A percentile compares a stretch with the other conserved stretches of the same genome.
Conservation (phyloP, 2,329 filamentous ascomycete species). For the Dryadomyces quercivorus region DNA sequence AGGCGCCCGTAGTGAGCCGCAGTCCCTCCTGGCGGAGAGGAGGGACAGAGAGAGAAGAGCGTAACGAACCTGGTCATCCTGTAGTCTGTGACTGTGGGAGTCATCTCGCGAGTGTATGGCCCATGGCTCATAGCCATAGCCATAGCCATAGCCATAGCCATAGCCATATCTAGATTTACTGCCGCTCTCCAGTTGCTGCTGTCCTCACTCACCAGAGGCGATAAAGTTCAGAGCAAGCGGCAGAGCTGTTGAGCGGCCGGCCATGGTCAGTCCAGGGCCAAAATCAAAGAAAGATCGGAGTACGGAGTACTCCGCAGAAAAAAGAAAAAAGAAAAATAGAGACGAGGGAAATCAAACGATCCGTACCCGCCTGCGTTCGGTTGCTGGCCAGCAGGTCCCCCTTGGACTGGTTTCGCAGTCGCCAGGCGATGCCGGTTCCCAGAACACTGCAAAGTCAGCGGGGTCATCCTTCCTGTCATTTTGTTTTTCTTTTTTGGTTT, state of each 20-base stretch:
- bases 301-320: too few relatives aligned
- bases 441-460: constrained; percentile 36
- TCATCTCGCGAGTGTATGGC: too few relatives aligned
- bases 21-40: constrained; percentile 18
- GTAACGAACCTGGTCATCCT: constrained; percentile 10
- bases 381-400: constrained; percentile 64
- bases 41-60: constrained; percentile 6
- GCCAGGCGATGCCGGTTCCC: constrained; percentile 48
- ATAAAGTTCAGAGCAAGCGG: constrained; percentile 82
- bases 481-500: background rate
- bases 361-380: constrained; percentile 66
- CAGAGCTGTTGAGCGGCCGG: constrained; percentile 39
- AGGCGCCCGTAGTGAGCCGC: constrained; percentile 80
- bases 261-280: background rate
- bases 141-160: too few relatives aligned
- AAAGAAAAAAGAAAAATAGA: too few relatives aligned
- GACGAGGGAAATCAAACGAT: background rate
- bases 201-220: constrained; percentile 67
- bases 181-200: constrained; percentile 2
- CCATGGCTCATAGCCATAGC: too few relatives aligned
- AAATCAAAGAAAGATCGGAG: too few relatives aligned
- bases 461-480: background rate
- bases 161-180: background rate
- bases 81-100: background rate
- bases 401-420: constrained; percentile 50